phyloP scores from a whole-genome alignment of 2,329 filamentous ascomycete genomes.

The Raffaelea deltoideospora region DNA sequence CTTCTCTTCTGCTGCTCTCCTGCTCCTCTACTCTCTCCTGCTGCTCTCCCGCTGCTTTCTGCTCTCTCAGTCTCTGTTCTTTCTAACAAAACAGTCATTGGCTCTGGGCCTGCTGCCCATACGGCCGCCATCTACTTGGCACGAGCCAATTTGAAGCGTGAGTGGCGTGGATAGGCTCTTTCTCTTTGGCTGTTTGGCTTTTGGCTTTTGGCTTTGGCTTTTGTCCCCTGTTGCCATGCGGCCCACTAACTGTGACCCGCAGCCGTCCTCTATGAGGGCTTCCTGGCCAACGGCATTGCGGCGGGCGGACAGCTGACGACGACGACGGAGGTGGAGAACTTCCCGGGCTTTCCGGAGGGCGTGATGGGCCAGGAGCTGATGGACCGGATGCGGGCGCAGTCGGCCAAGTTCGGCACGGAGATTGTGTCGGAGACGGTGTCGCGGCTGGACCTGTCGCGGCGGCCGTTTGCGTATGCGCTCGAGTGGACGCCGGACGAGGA shows the following conservation, averaged over 20 bases:
- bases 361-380: conserved; percentile 83
- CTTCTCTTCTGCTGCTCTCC: conserved; percentile 1
- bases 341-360: conserved; percentile 79
- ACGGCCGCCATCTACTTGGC: conserved; percentile 94
- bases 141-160: conserved; percentile 79
- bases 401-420: conserved; percentile 78
- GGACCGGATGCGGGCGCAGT: conserved; percentile 91
- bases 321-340: conserved; percentile 97
- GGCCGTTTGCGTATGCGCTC: conserved; percentile 86
- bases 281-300: conserved; percentile 92
- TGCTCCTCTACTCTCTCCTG: conserved; percentile 3
- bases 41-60: conserved; percentile 7
- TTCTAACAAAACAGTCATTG: conserved; percentile 42
- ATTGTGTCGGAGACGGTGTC: conserved; percentile 88
- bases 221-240: neutral
- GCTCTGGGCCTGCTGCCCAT: conserved; percentile 93
- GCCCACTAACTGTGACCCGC: conserved; percentile 2
- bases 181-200: neutral
- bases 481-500: conserved; percentile 73
- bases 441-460: conserved; percentile 66
- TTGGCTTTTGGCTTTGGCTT: neutral
- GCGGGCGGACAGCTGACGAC: conserved; percentile 95
- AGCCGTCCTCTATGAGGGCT: conserved; percentile 91
- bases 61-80: neutral
- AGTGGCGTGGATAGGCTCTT: conserved; percentile 18